Evolutionary conservation across 2,329 filamentous ascomycete genomes (phyloP), one percentile per base, ranked within the genome.

Genomic region (Fragosphaeria purpurea): DNA sequence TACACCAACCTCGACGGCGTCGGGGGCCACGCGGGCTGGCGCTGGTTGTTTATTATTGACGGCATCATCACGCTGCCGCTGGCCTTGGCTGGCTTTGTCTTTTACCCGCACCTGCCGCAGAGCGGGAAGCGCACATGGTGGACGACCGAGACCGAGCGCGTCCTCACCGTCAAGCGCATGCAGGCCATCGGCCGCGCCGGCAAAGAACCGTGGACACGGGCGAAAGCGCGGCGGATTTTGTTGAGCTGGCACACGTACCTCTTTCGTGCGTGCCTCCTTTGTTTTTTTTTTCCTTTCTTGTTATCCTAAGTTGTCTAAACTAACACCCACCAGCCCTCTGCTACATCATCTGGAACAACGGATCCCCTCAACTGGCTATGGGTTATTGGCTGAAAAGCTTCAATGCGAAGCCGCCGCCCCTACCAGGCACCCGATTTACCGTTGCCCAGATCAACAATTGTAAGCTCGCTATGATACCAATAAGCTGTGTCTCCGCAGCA

Each of bases 1-100:
- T 79, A 78, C 55, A 73, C 66, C 4, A 75, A 75, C 46, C 65
- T 80, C 0, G 71, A 76, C 32, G 72, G 73, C 1, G 67, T 71
- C 0, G 61, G 60, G 7, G 76, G 75, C 0, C 65, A 75, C 58
- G 63, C 71, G 0, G 75, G 75, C 0, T 77, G 74, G 70, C 4
- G 63, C 47, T 79, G 75, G 75, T 62, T 76, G 0, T 78, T 77
- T 51, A 71, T 75, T 39, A 62, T 71, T 8, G 67, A 71, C 41
- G 45, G 61, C 51, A 45, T 58, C 50, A 46, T 59, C 49, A 53
- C 46, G 0, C 56, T 78, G 0, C 75, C 75, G 0, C 67, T 80
- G 2, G 75, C 75, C 2, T 46, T 76, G 6, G 75, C 74, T 41
- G 75, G 76, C 5, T 72, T 71, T 51, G 38, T 75, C 44, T 64